Conservation (phyloP, 805 yeast species). For the Wickerhamomyces sydowiorum region DNA sequence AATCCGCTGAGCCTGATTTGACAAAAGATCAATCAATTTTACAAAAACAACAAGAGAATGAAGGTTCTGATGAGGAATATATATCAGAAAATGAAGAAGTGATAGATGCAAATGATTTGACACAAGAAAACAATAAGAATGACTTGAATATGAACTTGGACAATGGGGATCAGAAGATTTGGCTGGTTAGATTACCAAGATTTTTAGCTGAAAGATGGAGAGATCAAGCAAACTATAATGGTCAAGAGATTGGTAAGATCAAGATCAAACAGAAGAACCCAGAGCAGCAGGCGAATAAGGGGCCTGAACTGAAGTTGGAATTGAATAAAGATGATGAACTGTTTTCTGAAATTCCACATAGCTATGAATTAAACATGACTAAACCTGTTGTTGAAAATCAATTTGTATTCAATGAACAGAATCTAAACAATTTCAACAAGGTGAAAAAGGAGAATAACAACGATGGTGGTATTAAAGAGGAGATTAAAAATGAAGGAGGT, state of each 20-base stretch:
- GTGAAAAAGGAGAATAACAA: slow-evolving; percentile 31
- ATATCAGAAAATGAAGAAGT: slow-evolving; percentile 37
- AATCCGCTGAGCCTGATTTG: not conserved
- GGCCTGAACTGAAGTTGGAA: slow-evolving; percentile 49
- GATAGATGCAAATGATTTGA: slow-evolving; percentile 38
- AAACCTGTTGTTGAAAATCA: slow-evolving; percentile 81
- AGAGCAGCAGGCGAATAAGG: slow-evolving; percentile 14
- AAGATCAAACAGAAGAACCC: slow-evolving; percentile 33
- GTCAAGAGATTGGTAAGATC: slow-evolving; percentile 76
- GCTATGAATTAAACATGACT: slow-evolving; percentile 73
- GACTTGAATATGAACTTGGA: slow-evolving; percentile 71
- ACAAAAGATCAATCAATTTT: slow-evolving; percentile 11
- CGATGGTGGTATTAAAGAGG: slow-evolving; percentile 3
- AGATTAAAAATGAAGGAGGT: slow-evolving; percentile 5
- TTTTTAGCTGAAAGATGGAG: slow-evolving; percentile 82
- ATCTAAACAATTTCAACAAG: slow-evolving; percentile 49
- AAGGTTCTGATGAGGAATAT: slow-evolving; percentile 31
- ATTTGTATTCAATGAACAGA: slow-evolving; percentile 83
- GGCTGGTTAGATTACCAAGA: slow-evolving; percentile 90
- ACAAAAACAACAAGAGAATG: slow-evolving; percentile 20
- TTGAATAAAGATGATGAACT: slow-evolving; percentile 44
- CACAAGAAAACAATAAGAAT: slow-evolving; percentile 45
- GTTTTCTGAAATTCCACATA: slow-evolving; percentile 64
- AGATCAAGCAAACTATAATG: slow-evolving; percentile 52
- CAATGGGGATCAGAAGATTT: slow-evolving; percentile 63